Base-by-base conservation (phyloP, 1,284 basidiomycete genomes). In the Cystodermella granulosa region DNA sequence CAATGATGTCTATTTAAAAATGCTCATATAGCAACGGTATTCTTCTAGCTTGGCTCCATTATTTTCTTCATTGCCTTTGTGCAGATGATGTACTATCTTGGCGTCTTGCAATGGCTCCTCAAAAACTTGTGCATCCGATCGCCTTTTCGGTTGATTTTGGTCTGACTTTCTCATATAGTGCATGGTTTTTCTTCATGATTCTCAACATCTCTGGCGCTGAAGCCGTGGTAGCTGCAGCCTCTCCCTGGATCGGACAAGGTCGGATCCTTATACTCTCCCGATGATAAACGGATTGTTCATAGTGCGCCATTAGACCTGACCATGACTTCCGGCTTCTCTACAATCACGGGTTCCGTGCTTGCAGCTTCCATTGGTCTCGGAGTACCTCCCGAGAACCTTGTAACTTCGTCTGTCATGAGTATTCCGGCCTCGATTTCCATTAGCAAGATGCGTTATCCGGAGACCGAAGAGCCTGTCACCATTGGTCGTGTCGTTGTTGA, bases 381-480 rank as follows among this genome's bases (percentile, higher is more conserved):
- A 46, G 87, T 95, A 31, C 84, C 87, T 24, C 68, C 90, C 15
- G 78, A 83, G 65, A 91, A 89, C 65, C 75, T 95, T 23, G 76
- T 95, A 58, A 92, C 91, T 4, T 87, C 91, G 4, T 91, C 88
- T 8, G 86, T 95, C 55, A 95, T 95, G 91, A 88, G 84, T 61
- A 95, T 95, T 57, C 91, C 91, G 8, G 91, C 92, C 1, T 91
- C 91, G 11, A 91, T 95, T 61, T 81, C 91, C 3, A 91, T 94
- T 55, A 85, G 84, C 62, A 95, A 95, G 70, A 72, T 93, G 57
- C 84, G 90, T 39, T 59, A 84, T 17, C 91, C 91, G 2, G 91
- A 95, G 69, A 67, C 75, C 36, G 88, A 92, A 39, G 85, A 88
- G 57, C 88, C 91, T 38, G 76, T 92, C 46, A 94, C 92, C 24